Conservation (phyloP, 371 early-diverging fungal species). For the Mycotypha africana region DNA sequence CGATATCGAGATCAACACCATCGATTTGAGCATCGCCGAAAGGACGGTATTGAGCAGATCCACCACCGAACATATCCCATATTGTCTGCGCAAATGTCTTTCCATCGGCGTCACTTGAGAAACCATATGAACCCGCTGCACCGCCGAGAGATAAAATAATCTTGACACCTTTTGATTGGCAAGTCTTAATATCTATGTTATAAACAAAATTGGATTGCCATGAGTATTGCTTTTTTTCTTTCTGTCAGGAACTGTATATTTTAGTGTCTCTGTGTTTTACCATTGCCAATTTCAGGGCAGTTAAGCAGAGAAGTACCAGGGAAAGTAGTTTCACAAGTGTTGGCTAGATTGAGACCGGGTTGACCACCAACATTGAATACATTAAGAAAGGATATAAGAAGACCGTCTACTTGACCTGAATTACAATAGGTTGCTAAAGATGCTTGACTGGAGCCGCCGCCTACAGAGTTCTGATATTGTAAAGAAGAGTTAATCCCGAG, state of each 20-base stretch:
- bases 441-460: conserved; percentile 19
- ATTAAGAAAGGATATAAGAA: conserved; percentile 56
- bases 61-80: conserved; percentile 61
- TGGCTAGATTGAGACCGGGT: conserved; percentile 54
- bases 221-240: background rate
- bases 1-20: conserved; percentile 71
- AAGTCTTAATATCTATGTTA: conserved; percentile 50
- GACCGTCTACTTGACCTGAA: conserved; percentile 36
- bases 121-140: conserved; percentile 58
- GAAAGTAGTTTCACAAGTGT: conserved; percentile 51
- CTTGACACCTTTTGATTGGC: conserved; percentile 59
- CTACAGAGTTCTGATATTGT: conserved; percentile 28
- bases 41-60: conserved; percentile 45
- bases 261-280: conserved; percentile 7
- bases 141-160: conserved; percentile 67
- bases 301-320: conserved; percentile 46
- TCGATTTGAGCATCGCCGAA: conserved; percentile 58
- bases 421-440: conserved; percentile 57
- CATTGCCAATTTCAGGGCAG: conserved; percentile 54
- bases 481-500: background rate
- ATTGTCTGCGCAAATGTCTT: conserved; percentile 50
- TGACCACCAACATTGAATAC: conserved; percentile 44
- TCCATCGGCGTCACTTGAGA: conserved; percentile 44
- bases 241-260: background rate
- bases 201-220: background rate